Evolutionary conservation across 371 early-diverging fungal genomes (phyloP).

Genomic region (Rhizomucor miehei): DNA sequence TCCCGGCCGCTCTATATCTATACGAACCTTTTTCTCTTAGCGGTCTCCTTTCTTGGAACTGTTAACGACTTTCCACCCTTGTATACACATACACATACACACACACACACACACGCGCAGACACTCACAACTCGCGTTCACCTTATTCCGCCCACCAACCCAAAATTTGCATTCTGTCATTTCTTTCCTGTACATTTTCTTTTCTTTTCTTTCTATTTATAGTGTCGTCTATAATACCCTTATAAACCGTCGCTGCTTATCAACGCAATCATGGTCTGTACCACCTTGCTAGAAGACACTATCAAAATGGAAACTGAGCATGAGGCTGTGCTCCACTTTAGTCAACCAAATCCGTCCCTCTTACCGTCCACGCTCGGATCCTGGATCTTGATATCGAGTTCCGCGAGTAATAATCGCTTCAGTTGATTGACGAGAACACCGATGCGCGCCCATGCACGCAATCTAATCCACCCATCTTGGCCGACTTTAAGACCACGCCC

Average conservation of each 20-base stretch:
- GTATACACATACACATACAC: too few species aligned
- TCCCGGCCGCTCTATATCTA: background rate
- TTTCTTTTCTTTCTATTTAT: slow-evolving; percentile 1
- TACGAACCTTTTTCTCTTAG: slow-evolving; percentile 3
- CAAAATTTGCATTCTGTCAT: background rate
- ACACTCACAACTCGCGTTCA: background rate
- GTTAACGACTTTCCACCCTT: too few species aligned
- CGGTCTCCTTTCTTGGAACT: background rate
- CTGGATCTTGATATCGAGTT: slow-evolving; percentile 69
- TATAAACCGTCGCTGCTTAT: slow-evolving; percentile 55
- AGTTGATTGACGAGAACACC: slow-evolving; percentile 77
- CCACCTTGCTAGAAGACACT: slow-evolving; percentile 50
- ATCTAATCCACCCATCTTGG: slow-evolving; percentile 56
- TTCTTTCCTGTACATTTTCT: slow-evolving; percentile 2
- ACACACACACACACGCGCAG: too few species aligned
- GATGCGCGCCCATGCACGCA: slow-evolving; percentile 80
- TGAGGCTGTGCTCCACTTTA: background rate
- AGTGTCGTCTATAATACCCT: slow-evolving; percentile 6
- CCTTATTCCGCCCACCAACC: slow-evolving; percentile 1
- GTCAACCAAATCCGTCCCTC: background rate
- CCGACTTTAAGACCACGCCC: slow-evolving; percentile 61
- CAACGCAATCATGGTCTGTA: slow-evolving; percentile 50
- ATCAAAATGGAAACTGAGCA: slow-evolving; percentile 5
- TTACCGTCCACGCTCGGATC: slow-evolving; percentile 61
- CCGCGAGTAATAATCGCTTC: slow-evolving; percentile 62